Conservation (phyloP, 164 flowering plant species). For the Dillenia turbinata region DNA sequence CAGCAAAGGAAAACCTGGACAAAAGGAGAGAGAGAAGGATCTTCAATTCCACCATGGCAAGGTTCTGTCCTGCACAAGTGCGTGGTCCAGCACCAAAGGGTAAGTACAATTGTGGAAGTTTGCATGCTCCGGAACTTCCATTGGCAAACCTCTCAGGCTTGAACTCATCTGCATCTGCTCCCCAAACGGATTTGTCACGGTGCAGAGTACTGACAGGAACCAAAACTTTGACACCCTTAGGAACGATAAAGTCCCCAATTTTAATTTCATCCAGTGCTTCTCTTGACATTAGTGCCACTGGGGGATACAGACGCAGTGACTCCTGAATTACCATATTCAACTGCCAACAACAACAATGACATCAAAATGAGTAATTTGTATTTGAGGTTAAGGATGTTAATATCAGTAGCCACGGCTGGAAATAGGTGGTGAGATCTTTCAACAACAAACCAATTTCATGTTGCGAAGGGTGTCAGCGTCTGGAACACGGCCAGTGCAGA, state of each 20-base stretch:
- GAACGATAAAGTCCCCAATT: constrained; percentile 16
- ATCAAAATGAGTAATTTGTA: too few species aligned
- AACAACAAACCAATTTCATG: too few species aligned
- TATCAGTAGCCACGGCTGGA: too few species aligned
- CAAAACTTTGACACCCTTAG: constrained; percentile 24
- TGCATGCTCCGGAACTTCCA: constrained; percentile 10
- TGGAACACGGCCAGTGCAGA: background rate
- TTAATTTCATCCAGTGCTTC: constrained; percentile 17
- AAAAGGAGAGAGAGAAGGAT: constrained; percentile 6
- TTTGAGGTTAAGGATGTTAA: too few species aligned
- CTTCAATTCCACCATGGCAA: constrained; percentile 15
- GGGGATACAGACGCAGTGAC: constrained; percentile 23
- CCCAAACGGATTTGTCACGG: constrained; percentile 18
- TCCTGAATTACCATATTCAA: constrained; percentile 28
- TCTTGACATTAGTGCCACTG: constrained; percentile 10
- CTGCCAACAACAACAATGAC: constrained; percentile 6
- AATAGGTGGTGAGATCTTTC: too few species aligned
- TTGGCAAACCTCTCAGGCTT: constrained; percentile 22
- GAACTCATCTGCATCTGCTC: constrained; percentile 15
- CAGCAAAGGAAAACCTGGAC: constrained; percentile 16
- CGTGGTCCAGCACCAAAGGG: constrained; percentile 16
- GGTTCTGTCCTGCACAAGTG: constrained; percentile 12
- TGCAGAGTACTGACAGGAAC: constrained; percentile 9
- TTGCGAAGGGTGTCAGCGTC: too few species aligned
- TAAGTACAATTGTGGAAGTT: constrained; percentile 10